A percentile compares a stretch with the other conserved stretches of the same genome.
phyloP scores from a whole-genome alignment of 2,329 filamentous ascomycete genomes.

The Capronia epimyces region DNA sequence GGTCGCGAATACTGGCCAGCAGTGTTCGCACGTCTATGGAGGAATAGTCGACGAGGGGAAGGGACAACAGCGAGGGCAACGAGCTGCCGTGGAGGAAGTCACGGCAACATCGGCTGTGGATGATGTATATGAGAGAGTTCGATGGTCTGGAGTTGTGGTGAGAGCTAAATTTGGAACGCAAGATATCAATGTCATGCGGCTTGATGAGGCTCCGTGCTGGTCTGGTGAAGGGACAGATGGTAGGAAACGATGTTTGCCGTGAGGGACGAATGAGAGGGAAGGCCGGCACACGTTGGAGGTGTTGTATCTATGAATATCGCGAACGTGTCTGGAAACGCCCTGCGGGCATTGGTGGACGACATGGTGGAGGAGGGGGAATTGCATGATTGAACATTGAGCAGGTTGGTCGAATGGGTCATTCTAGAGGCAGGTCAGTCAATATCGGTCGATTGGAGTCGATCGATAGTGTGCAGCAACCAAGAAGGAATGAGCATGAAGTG shows the following conservation, averaged over 20 bases:
- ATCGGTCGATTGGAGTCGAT: slow-evolving; percentile 19
- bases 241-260: slow-evolving; percentile 18
- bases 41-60: slow-evolving; percentile 29
- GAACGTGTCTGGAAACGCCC: slow-evolving; percentile 24
- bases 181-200: slow-evolving; percentile 16
- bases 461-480: slow-evolving; percentile 48
- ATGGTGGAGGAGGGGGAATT: slow-evolving; percentile 15
- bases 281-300: slow-evolving; percentile 18
- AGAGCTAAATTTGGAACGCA: slow-evolving; percentile 25
- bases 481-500: slow-evolving; percentile 48
- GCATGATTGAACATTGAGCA: slow-evolving; percentile 21
- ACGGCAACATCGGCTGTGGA: slow-evolving; percentile 24
- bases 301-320: slow-evolving; percentile 30
- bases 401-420: slow-evolving; percentile 20
- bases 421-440: slow-evolving; percentile 11
- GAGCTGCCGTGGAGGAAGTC: slow-evolving; percentile 25
- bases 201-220: slow-evolving; percentile 22
- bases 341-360: slow-evolving; percentile 24
- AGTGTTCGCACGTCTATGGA: slow-evolving; percentile 37
- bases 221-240: slow-evolving; percentile 19
- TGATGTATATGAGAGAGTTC: slow-evolving; percentile 23
- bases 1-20: slow-evolving; percentile 41
- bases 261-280: slow-evolving; percentile 28
- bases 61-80: slow-evolving; percentile 27
- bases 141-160: slow-evolving; percentile 8